Evolutionary conservation across 495 filamentous ascomycete species (phyloP).

Genomic region (Penicillium antarcticum): DNA sequence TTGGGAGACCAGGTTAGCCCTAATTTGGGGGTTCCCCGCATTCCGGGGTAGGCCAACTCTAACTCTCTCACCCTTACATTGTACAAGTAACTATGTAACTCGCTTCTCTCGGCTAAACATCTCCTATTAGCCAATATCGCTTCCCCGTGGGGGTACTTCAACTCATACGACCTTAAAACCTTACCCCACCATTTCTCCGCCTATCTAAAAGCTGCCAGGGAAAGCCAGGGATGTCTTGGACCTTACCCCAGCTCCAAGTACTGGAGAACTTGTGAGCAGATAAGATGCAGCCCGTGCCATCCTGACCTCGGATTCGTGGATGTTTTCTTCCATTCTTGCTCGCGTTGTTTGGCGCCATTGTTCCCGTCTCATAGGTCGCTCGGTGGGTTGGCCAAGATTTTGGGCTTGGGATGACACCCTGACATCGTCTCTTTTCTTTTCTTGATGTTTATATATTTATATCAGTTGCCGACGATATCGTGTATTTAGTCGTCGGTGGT

Average conservation of each 20-base stretch:
- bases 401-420: constrained; percentile 5
- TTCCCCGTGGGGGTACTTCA: neutral
- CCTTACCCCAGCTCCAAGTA: neutral
- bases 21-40: neutral
- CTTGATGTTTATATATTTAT: neutral
- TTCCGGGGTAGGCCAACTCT: neutral
- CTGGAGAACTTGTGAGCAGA: constrained; percentile 1
- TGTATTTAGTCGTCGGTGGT: neutral
- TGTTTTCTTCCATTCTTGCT: constrained; percentile 5
- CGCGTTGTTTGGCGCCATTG: constrained; percentile 3
- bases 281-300: neutral
- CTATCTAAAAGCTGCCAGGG: neutral
- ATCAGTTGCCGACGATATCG: constrained; percentile 9
- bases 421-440: neutral
- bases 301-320: constrained; percentile 22
- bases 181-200: neutral
- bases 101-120: neutral
- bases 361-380: constrained; percentile 8
- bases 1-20: neutral
- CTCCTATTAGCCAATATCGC: neutral
- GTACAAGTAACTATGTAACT: no score
- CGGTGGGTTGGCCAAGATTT: constrained; percentile 4
- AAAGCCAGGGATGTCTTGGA: neutral
- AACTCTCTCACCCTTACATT: no score
- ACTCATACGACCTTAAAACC: neutral